Evolutionary conservation across 495 filamentous ascomycete genomes (phyloP), one percentile per base, ranked within the genome.

Genomic region (Massariosphaeria phaeospora): DNA sequence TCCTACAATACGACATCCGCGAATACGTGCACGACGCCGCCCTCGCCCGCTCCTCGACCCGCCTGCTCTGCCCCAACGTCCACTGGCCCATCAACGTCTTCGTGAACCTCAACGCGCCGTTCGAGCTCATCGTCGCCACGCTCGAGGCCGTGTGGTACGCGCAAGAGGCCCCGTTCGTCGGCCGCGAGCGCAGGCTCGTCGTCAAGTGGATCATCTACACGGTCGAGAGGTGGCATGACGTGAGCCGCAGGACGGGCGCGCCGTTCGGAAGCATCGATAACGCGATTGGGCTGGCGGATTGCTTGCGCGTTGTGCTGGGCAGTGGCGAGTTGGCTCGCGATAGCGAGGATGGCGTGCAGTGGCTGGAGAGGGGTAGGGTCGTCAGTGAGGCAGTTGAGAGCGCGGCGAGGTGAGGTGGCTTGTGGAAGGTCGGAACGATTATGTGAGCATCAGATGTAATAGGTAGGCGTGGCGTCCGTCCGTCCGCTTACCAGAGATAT

Each of bases 21-120:
- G 18, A 57, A 20, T 52, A 56, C 53, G 35, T 31, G 15, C 46
- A 55, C 39, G 46, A 51, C 21, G 5, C 27, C 21, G 0, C 33
- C 26, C 20, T 39, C 33, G 20, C 12, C 24, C 81, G 82, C 52
- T 76, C 80, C 43, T 76, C 80, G 9, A 79, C 79, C 29, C 20
- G 30, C 13, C 31, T 49, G 4, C 41, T 10, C 42, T 40, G 33
- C 44, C 3, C 24, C 5, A 82, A 87, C 4, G 68, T 82, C 10
- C 80, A 77, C 51, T 98, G 93, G 93, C 83, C 91, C 1, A 75
- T 93, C 24, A 82, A 90, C 65, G 72, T 89, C 1, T 86, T 97
- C 65, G 67, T 94, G 23, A 79, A 84, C 33, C 77, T 96, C 15
- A 80, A 78, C 10, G 82, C 95, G 18, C 75, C 85, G 9, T 82